phyloP scores from a whole-genome alignment of 805 yeast genomes.

The Priceomyces castillae region DNA sequence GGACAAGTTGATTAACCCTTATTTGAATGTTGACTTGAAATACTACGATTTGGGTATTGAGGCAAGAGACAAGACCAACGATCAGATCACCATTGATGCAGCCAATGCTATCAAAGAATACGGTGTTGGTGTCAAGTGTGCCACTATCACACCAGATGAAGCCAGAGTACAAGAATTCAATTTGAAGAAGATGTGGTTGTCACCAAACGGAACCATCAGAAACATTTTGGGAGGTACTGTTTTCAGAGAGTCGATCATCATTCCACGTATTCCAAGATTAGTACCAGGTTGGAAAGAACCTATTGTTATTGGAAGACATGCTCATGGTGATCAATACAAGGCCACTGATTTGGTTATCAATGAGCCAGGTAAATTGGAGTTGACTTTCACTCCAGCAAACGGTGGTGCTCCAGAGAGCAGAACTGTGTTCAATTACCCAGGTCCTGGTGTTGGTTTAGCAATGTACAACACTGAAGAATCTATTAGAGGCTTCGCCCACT shows the following conservation, averaged over 20 bases:
- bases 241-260: conserved; percentile 80
- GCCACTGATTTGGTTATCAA: conserved; percentile 72
- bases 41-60: conserved; percentile 72
- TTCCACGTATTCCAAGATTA: conserved; percentile 71
- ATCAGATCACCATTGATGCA: conserved; percentile 72
- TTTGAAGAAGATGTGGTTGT: conserved; percentile 78
- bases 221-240: conserved; percentile 81
- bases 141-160: conserved; percentile 84
- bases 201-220: conserved; percentile 83
- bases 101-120: conserved; percentile 71
- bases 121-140: conserved; percentile 83
- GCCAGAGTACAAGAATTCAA: conserved; percentile 71
- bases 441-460: conserved; percentile 72
- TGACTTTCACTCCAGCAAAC: conserved; percentile 62
- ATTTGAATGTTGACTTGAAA: conserved; percentile 68
- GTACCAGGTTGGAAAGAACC: conserved; percentile 82
- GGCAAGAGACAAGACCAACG: conserved; percentile 68
- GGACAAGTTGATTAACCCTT: conserved; percentile 63
- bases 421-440: conserved; percentile 61
- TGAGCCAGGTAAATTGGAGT: conserved; percentile 63
- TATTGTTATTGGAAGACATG: conserved; percentile 82
- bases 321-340: conserved; percentile 81
- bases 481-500: conserved; percentile 72
- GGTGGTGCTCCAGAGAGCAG: conserved; percentile 48
- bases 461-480: conserved; percentile 85